These are phyloP conservation scores for Lactuca sativa DNA, from an alignment of 129 eudicot species.

Conservation along the genomic window DNA sequence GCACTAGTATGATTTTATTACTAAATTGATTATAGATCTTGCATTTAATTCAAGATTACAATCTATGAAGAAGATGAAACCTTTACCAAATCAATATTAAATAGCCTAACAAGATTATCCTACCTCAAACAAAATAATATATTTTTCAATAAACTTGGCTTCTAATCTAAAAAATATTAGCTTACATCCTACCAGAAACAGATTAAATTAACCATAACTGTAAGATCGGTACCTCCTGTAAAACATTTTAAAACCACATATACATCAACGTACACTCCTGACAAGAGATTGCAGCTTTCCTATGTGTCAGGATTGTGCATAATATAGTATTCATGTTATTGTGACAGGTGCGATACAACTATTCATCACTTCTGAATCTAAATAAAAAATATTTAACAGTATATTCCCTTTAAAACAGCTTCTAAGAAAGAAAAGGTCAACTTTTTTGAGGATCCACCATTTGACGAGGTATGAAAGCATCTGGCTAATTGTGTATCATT, in stretches of 20 bases:
- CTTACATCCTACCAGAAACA: too few species aligned
- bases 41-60: constrained; percentile 15
- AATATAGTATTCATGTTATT: background rate
- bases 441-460: background rate
- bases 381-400: too few species aligned
- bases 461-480: background rate
- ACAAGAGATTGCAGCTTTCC: too few species aligned
- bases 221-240: too few species aligned
- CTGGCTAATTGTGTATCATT: background rate
- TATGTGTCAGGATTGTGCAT: too few species aligned
- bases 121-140: background rate
- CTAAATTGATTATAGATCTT: constrained; percentile 5
- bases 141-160: too few species aligned
- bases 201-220: too few species aligned
- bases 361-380: background rate
- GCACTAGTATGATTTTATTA: background rate
- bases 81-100: background rate
- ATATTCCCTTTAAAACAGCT: background rate
- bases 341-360: background rate
- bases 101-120: constrained; percentile 4
- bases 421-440: background rate
- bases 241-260: too few species aligned
- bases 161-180: too few species aligned
- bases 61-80: constrained; percentile 12
- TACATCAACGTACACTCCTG: too few species aligned